Base-by-base conservation (phyloP, 2,329 filamentous ascomycete species). In the Aureobasidium melanogenum region DNA sequence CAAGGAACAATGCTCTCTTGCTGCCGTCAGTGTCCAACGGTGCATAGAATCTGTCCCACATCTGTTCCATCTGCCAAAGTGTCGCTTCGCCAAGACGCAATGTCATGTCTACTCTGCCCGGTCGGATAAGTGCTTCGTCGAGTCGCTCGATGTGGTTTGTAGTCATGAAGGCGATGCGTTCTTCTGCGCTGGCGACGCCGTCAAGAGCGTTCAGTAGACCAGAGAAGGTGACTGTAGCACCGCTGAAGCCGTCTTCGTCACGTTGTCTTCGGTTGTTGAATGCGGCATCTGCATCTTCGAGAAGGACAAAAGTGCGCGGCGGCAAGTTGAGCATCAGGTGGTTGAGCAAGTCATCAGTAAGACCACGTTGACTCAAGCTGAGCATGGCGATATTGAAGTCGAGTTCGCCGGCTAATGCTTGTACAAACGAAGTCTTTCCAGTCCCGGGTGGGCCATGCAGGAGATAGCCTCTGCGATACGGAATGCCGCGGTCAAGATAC, bases 11-110 rank as follows among this genome's bases (percentile, higher is more conserved):
- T 67, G 82, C 76, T 68, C 85, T 85, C 22, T 85, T 82, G 6
- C 76, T 73, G 17, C 86, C 85, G 60, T 85, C 81, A 0, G 69
- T 66, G 69, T 96, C 92, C 26, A 90, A 78, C 36, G 95, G 89
- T 4, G 88, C 88, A 70, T 97, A 99, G 77, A 97, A 99, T 22
- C 94, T 85, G 73, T 95, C 88, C 91, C 93, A 99, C 76, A 99
- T 88, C 73, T 88, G 81, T 15, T 79, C 84, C 19, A 95, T 92
- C 75, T 97, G 94, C 72, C 89, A 88, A 62, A 85, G 81, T 2
- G 89, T 93, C 34, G 93, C 91, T 73, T 96, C 89, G 39, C 92
- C 93, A 52, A 99, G 87, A 60, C 90, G 84, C 3, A 96, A 83
- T 66, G 90, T 94, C 87, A 97, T 88, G 74, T 99, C 94, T 0